Conservation (phyloP, 176 grass and related monocot species). For the Miscanthus lutarioriparius region DNA sequence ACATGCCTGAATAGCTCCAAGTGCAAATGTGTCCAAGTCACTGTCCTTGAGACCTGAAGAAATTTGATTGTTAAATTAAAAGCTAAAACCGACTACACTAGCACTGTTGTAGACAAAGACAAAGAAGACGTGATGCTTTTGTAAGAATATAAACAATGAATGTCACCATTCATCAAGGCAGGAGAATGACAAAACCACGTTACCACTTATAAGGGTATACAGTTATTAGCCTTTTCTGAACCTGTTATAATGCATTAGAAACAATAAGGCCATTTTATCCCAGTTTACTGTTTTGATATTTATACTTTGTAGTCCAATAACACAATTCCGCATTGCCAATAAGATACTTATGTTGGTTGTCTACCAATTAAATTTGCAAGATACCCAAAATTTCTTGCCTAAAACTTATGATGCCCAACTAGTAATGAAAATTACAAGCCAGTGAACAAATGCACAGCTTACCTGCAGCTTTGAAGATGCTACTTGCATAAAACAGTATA, state of each 20-base stretch:
- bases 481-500: constrained; percentile 88
- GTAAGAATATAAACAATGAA: constrained; percentile 3
- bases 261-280: neutral
- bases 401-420: neutral
- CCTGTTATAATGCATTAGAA: neutral
- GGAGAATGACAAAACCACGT: neutral
- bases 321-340: neutral
- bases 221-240: constrained; percentile 1
- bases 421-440: neutral
- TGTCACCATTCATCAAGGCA: neutral
- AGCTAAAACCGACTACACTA: neutral
- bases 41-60: constrained; percentile 89
- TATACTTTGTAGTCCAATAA: neutral
- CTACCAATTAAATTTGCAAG: constrained; percentile 25
- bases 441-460: constrained; percentile 7
- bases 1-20: constrained; percentile 92
- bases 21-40: constrained; percentile 79
- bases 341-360: neutral
- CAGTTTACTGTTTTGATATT: neutral
- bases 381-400: neutral
- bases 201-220: neutral
- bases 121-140: neutral
- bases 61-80: constrained; percentile 23
- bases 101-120: neutral
- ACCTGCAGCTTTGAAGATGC: constrained; percentile 89